Base-by-base conservation (phyloP, 176 grass and related monocot genomes). In the Zizania latifolia region DNA sequence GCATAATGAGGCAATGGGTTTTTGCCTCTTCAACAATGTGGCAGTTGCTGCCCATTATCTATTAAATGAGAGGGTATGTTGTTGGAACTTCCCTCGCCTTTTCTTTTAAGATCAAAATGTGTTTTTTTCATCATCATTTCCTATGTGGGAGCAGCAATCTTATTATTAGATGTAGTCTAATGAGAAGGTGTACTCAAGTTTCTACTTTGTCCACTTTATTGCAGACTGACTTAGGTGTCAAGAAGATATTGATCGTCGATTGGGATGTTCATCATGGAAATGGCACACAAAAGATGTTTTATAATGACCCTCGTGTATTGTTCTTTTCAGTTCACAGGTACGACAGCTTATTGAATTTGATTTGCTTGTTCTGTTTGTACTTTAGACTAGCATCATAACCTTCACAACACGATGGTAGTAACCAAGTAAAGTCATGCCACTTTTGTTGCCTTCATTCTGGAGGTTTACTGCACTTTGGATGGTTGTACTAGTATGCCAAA, bases 311-410 rank as follows among this genome's bases (percentile, higher is more conserved):
- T 88, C 91, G 86, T 41, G 89, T 98, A 66, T 76, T 98, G 68
- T 98, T 94, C 89, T 94, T 94, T 76, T 98, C 95, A 71, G 91
- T 98, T 85, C 95, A 98, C 72, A 94, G 95, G 91, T 98, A 85
- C 48, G 40, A 12, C 10, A 43, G 2, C 74, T 51, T 27, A 19
- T 60, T 72, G 14, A 40, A 15, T 51, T 72, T 78, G 10, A 17
- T 33, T 82, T 72, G 37, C 21, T 69, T 56, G 29, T 78, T 73
- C 77, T 78, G 3, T 56, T 51, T 51, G 38, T 30, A 44, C 30
- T 41, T 87, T 7, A 23, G 46, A 58, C 3, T 82, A 77, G 37
- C 21, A 58, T 77, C 23, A 71, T 58, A 40, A 46, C 37, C 21
- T 74, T 85, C n/a, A 73, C 17, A n/a, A 38, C 37, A 36, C 16